phyloP scores from a whole-genome alignment of 2,329 filamentous ascomycete species.

The Lachnellula subtilissima region DNA sequence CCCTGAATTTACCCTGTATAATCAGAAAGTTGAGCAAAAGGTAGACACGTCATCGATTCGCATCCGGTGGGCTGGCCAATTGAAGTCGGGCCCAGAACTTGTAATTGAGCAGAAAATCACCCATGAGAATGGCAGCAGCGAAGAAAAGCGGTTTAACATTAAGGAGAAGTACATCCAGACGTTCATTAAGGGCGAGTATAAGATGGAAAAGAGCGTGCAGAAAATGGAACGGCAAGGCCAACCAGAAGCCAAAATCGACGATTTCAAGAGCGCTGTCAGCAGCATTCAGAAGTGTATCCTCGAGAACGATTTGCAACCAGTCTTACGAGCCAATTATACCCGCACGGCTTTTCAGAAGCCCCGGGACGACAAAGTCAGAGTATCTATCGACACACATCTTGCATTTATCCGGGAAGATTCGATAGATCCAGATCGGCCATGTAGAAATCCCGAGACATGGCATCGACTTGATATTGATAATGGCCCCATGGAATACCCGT shows the following conservation, averaged over 20 bases:
- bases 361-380: slow-evolving; percentile 80
- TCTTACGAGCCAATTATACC: slow-evolving; percentile 87
- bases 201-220: slow-evolving; percentile 83
- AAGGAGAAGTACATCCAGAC: slow-evolving; percentile 92
- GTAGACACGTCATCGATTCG: slow-evolving; percentile 76
- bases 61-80: slow-evolving; percentile 85
- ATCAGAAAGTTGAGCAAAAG: slow-evolving; percentile 72
- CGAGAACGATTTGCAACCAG: slow-evolving; percentile 71
- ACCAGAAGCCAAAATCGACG: slow-evolving; percentile 59
- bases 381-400: slow-evolving; percentile 88
- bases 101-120: slow-evolving; percentile 86
- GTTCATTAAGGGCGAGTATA: slow-evolving; percentile 82
- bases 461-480: slow-evolving; percentile 88
- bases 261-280: slow-evolving; percentile 66
- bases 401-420: slow-evolving; percentile 78
- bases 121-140: slow-evolving; percentile 68
- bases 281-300: slow-evolving; percentile 77
- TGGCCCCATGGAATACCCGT: slow-evolving; percentile 77
- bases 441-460: slow-evolving; percentile 84
- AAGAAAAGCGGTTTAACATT: slow-evolving; percentile 75
- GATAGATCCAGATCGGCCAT: slow-evolving; percentile 77
- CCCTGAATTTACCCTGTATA: slow-evolving; percentile 78
- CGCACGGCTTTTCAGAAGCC: slow-evolving; percentile 97
- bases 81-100: slow-evolving; percentile 74
- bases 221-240: slow-evolving; percentile 79